These are phyloP conservation scores for Biscogniauxia sp. DNA, from an alignment of 2,329 filamentous ascomycete species.

Conservation along the genomic window DNA sequence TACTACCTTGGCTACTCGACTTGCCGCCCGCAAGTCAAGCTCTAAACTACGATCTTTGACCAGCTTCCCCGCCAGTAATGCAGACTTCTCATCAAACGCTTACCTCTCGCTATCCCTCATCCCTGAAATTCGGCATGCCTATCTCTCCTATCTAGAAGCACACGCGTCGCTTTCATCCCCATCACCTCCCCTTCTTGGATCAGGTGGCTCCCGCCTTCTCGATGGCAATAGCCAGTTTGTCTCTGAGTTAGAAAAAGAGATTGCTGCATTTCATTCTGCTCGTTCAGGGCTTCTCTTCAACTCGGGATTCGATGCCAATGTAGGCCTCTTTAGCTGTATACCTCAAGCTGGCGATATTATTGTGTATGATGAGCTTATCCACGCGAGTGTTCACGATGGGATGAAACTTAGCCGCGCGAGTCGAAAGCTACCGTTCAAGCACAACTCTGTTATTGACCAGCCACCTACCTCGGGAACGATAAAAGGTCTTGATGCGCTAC, in stretches of 20 bases:
- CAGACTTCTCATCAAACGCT: slow-evolving; percentile 76
- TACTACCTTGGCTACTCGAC: slow-evolving; percentile 1
- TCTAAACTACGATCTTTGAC: slow-evolving; percentile 45
- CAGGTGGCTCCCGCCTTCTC: slow-evolving; percentile 51
- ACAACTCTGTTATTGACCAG: slow-evolving; percentile 47
- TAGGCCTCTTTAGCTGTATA: slow-evolving; percentile 58
- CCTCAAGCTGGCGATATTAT: slow-evolving; percentile 61
- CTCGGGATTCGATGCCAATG: slow-evolving; percentile 65
- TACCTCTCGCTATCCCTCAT: slow-evolving; percentile 72
- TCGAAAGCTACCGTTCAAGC: slow-evolving; percentile 49
- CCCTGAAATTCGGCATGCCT: slow-evolving; percentile 57
- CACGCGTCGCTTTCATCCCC: not conserved
- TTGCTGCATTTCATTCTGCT: slow-evolving; percentile 48
- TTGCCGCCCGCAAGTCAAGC: slow-evolving; percentile 26
- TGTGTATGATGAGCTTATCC: slow-evolving; percentile 72
- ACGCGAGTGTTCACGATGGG: slow-evolving; percentile 76
- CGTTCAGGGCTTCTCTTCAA: slow-evolving; percentile 49
- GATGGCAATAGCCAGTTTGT: slow-evolving; percentile 49
- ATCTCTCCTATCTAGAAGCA: slow-evolving; percentile 44
- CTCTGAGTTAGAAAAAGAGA: slow-evolving; percentile 44
- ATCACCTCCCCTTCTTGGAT: slow-evolving; percentile 35
- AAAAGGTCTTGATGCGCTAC: not conserved
- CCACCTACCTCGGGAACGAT: not conserved
- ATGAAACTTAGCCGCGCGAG: slow-evolving; percentile 63
- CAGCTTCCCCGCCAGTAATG: slow-evolving; percentile 62